Conservation (phyloP, 306 rosid genomes). For the Erythrophleum fordii region DNA sequence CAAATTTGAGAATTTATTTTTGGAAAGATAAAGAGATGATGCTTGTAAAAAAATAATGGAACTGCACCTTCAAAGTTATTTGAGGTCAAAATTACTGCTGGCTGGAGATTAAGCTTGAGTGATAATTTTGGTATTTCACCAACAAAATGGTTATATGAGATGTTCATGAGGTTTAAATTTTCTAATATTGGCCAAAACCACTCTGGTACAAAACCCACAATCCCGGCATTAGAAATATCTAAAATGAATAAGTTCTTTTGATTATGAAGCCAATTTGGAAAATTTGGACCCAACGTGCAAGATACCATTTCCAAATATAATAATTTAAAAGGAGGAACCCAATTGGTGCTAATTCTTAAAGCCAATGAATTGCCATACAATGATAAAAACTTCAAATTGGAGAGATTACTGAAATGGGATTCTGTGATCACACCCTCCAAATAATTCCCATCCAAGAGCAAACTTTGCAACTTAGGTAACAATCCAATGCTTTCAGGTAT, state of each 20-base stretch:
- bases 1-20: too few species aligned
- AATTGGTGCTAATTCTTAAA: too few species aligned
- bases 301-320: neutral
- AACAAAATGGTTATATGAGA: conserved; percentile 15
- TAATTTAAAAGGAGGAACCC: conserved; percentile 36
- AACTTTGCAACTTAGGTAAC: neutral
- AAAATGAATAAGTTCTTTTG: neutral
- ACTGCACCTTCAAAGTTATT: too few species aligned
- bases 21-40: too few species aligned
- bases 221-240: too few species aligned
- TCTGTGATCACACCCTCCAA: conserved; percentile 16
- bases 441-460: neutral
- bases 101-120: fast-evolving
- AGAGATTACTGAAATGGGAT: neutral
- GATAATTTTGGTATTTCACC: conserved; percentile 21
- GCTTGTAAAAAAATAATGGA: too few species aligned
- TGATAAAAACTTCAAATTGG: too few species aligned
- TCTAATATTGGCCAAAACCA: conserved; percentile 20
- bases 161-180: fast-evolving
- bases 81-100: neutral
- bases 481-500: neutral
- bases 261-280: conserved; percentile 13
- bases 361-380: too few species aligned
- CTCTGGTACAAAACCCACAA: neutral
- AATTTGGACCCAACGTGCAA: conserved; percentile 30